Base-by-base conservation (phyloP, 129 eudicot species). In the Pulicaria dysenterica region DNA sequence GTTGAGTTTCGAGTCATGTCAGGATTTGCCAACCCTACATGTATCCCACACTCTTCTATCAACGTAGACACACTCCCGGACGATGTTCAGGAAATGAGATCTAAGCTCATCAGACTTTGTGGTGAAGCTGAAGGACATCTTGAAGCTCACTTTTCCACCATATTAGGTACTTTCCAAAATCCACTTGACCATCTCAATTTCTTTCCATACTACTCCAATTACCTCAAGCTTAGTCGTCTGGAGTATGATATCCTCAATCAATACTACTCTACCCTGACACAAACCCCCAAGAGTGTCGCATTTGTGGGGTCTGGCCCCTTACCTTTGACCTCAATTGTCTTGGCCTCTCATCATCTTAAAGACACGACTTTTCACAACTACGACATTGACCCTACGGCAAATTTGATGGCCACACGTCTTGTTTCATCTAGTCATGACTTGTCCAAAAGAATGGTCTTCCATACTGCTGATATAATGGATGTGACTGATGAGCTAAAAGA, bases 331-430 rank as follows among this genome's bases (percentile, higher is more conserved):
- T 69, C 74, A 0, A 50, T 69, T 50, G 62, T 69, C 38, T 38
- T 69, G 47, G 97, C 97, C 8, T 36, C 77, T 1, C 9, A 77
- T 36, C 95, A 91, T 80, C 78, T 91, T 39, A 73, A 56, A 12
- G 47, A 48, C 14, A 44, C 92, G 9, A 13, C 53, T 19, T 88
- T 91, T 55, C 83, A 88, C 81, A 91, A 91, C 88, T 91, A 83
- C 47, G 97, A 91, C 86, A 80, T 88, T 16, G 90, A 91, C 64
- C 46, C 51, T 16, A 47, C 66, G 1, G 97, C 92, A 31, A 91
- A 88, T 36, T 44, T 50, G 2, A 51, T 91, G 89, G 97, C 92
- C 1, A 64, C 89, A 7, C 75, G 64, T 15, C 80, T 87, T 5
- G 85, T 86, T 36, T 73, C 69, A 6, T 58, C 87, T 9, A 74